Base-by-base conservation (phyloP, 1,284 basidiomycete genomes). In the Rhodotorula sp. region DNA sequence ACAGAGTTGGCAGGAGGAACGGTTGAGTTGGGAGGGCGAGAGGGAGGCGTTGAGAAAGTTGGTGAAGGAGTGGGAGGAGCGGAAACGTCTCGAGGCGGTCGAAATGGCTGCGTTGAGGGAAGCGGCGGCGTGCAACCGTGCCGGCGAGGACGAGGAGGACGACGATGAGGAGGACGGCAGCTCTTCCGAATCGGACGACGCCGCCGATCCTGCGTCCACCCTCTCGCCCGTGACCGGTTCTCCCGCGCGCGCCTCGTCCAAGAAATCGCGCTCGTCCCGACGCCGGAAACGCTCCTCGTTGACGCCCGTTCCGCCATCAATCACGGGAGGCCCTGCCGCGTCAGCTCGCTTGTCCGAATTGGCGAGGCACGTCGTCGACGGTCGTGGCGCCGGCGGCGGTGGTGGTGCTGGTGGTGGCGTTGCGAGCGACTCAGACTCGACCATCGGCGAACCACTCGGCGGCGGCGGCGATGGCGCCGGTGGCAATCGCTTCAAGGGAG, bases 1-100 rank as follows among this genome's bases (percentile, higher is more conserved):
- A 70, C 75, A 76, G 48, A 76, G 76, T 26, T 80, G 80, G 78
- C 75, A 74, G 64, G 82, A 84, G 67, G 88, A 93, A 57, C 86
- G 89, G 73, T 88, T 91, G 75, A 89, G 90, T 62, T 93, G 93
- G 91, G 85, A 85, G 10, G 83, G 86, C 33, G 95, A 96, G 81
- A 85, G 92, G 4, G 89, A 90, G 72, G 84, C 90, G 45, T 83
- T 96, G 12, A 83, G 85, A 54, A 84, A 86, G 30, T 90, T 91
- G 15, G 85, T 90, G 49, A 87, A 90, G 51, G 91, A 94, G 72
- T 95, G 91, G 89, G 94, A 96, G 75, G 84, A 83, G 82, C 33
- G 81, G 42, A 81, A 79, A 44, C 75, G 80, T 24, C 79, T 77
- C 45, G 78, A 75, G 71, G 54, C 37, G 63, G n/a, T 48, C 42